Evolutionary conservation across 441 rosid species (phyloP).

Genomic region (Gossypium trilobum): DNA sequence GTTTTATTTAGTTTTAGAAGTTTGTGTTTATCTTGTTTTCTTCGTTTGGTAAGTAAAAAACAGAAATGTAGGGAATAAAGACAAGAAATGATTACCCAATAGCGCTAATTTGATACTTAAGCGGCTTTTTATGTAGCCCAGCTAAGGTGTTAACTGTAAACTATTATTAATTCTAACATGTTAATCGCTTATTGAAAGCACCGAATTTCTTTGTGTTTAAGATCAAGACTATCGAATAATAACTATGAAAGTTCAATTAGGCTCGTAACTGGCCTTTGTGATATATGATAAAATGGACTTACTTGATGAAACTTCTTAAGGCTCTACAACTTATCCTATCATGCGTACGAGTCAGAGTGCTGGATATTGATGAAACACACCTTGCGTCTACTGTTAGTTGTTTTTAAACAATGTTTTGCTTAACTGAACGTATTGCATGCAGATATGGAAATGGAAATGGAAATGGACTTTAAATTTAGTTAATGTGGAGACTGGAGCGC

Average conservation of each 20-base stretch:
- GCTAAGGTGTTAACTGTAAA: not conserved
- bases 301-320: not conserved
- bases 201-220: not conserved
- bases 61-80: not conserved
- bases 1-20: constrained; percentile 1
- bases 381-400: not conserved
- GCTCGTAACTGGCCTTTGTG: not conserved
- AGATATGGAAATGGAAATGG: not conserved
- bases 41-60: not conserved
- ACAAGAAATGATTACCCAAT: not conserved
- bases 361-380: constrained; percentile 3
- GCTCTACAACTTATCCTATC: not conserved
- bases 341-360: not conserved
- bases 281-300: not conserved
- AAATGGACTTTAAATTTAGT: not conserved
- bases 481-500: not conserved
- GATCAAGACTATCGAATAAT: not conserved
- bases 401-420: not conserved
- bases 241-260: not conserved
- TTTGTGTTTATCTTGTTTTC: constrained; percentile 7
- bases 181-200: not conserved
- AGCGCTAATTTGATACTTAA: not conserved
- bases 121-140: not conserved
- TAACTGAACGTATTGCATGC: not conserved
- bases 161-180: not conserved